Evolutionary conservation across 2,329 filamentous ascomycete genomes (phyloP).

Genomic region (Trichoderma lentiforme): DNA sequence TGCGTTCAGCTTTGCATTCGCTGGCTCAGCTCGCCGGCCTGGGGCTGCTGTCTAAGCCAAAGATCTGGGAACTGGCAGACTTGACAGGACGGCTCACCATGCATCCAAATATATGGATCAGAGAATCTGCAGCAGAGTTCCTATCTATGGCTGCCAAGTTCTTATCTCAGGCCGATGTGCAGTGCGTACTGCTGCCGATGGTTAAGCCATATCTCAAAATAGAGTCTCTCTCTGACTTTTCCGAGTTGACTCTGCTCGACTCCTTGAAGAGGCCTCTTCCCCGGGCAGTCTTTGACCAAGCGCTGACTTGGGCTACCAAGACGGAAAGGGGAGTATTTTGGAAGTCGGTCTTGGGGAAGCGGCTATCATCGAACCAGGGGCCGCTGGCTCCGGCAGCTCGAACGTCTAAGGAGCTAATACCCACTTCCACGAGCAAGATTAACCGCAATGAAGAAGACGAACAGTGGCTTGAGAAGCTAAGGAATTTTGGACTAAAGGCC

Average conservation of each 20-base stretch:
- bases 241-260: conserved; percentile 73
- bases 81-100: conserved; percentile 81
- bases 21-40: conserved; percentile 84
- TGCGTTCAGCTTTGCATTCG: conserved; percentile 85
- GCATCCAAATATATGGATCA: conserved; percentile 93
- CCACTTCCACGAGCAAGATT: conserved; percentile 59
- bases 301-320: conserved; percentile 80
- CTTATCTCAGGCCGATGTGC: conserved; percentile 73
- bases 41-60: conserved; percentile 79
- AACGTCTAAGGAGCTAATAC: conserved; percentile 53
- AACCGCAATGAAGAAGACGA: conserved; percentile 89
- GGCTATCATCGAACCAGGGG: conserved; percentile 60
- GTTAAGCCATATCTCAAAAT: conserved; percentile 79
- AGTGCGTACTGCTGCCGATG: conserved; percentile 78
- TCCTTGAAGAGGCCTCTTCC: conserved; percentile 78
- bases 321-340: conserved; percentile 82
- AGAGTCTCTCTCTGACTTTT: conserved; percentile 61
- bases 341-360: conserved; percentile 69
- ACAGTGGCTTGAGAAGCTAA: conserved; percentile 80
- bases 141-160: conserved; percentile 72
- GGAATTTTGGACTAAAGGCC: conserved; percentile 73
- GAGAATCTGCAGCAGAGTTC: conserved; percentile 84
- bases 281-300: conserved; percentile 77
- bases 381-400: conserved; percentile 51
- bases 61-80: conserved; percentile 83